phyloP scores from a whole-genome alignment of 2,329 filamentous ascomycete genomes.

The Atkinsonella texensis region DNA sequence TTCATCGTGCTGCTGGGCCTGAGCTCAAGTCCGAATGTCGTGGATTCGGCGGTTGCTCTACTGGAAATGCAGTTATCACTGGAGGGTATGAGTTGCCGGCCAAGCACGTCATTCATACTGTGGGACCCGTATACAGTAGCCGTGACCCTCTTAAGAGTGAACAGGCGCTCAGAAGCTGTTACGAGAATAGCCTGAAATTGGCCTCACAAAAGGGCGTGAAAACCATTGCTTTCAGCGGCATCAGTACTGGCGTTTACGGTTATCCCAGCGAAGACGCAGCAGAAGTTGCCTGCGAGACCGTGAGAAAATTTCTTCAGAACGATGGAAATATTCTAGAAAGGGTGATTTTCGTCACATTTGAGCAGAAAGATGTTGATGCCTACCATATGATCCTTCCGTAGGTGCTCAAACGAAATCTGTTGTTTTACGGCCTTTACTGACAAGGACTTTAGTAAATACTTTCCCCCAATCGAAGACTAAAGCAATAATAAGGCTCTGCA shows the following conservation, averaged over 20 bases:
- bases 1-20: constrained; percentile 70
- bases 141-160: constrained; percentile 24
- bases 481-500: not conserved
- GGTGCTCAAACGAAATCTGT: constrained; percentile 8
- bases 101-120: constrained; percentile 75
- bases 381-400: constrained; percentile 66
- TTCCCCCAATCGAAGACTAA: constrained; percentile 12
- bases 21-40: constrained; percentile 58
- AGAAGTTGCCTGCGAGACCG: constrained; percentile 50
- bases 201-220: constrained; percentile 54
- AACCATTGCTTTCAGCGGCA: constrained; percentile 68
- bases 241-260: constrained; percentile 85
- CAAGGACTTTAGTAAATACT: constrained; percentile 11
- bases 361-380: constrained; percentile 60
- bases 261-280: constrained; percentile 70
- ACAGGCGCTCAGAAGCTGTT: constrained; percentile 48
- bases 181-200: constrained; percentile 58
- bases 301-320: constrained; percentile 42
- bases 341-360: constrained; percentile 78
- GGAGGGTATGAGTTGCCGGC: constrained; percentile 63
- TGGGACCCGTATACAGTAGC: constrained; percentile 64
- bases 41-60: constrained; percentile 58
- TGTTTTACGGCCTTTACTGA: not conserved
- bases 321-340: constrained; percentile 44
- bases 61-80: constrained; percentile 76